Conservation (phyloP, 176 grass and related monocot species). For the Pontederia paniculata region DNA sequence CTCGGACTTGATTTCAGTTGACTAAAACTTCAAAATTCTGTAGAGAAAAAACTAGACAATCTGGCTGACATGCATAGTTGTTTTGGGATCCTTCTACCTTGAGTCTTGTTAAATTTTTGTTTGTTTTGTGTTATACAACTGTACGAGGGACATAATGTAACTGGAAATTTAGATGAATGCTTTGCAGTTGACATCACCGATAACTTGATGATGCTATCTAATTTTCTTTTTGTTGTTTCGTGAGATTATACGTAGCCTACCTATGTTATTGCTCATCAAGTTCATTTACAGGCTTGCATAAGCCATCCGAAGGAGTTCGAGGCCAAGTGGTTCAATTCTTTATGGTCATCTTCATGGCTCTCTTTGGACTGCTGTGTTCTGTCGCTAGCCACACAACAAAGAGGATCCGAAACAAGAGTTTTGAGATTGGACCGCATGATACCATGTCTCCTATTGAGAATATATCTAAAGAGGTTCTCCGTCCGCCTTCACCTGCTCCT, state of each 20-base stretch:
- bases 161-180: too few species aligned
- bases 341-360: slow-evolving; percentile 33
- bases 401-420: slow-evolving; percentile 29
- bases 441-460: slow-evolving; percentile 1
- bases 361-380: slow-evolving; percentile 32
- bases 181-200: too few species aligned
- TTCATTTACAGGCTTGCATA: slow-evolving; percentile 1
- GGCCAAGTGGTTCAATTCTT: slow-evolving; percentile 30
- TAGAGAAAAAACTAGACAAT: too few species aligned
- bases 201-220: background rate
- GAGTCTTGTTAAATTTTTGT: too few species aligned
- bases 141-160: too few species aligned
- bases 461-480: slow-evolving; percentile 43
- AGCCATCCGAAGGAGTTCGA: slow-evolving; percentile 14
- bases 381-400: slow-evolving; percentile 31
- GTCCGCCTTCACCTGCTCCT: slow-evolving; percentile 57
- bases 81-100: too few species aligned
- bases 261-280: background rate
- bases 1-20: too few species aligned
- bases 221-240: background rate
- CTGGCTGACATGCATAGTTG: too few species aligned
- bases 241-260: background rate
- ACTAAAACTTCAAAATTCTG: too few species aligned
- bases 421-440: slow-evolving; percentile 22
- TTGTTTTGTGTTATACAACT: too few species aligned